Evolutionary conservation across 192 early-diverging fungal species (phyloP), one percentile per base, ranked within the genome.

Genomic region (Rhizophagus clarus): DNA sequence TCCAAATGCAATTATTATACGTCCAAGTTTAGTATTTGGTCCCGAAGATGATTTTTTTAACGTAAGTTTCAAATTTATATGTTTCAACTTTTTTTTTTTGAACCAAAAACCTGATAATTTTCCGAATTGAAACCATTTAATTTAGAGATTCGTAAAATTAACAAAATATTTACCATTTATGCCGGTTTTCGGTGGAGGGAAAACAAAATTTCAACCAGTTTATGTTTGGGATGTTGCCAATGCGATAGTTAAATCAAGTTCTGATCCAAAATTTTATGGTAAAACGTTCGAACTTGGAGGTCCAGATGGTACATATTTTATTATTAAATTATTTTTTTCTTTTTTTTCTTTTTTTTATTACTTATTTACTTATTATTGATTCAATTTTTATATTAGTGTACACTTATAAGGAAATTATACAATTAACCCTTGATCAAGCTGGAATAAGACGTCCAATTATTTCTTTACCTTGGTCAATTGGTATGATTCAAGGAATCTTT

Each of bases 21-120:
- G 83, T n/a, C 83, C 83, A 26, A 84, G 83, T 69, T 26, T 84
- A 14, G 78, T 84, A 81, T 84, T 84, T 72, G 83, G 83, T 15
- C 68, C 66, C 0, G 83, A 84, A 67, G 83, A 84, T 72, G 79
- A 84, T 67, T 84, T 84, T 64, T 84, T 84, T 69, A 83, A 83
- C 49, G 77, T 79, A 14, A 63, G 61, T 61, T 28, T 11, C 5
- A 64, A n/a, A n/a, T n/a, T n/a, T n/a, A n/a, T n/a, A n/a, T n/a
- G 7, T 69, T 37, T 37, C 8, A 56, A 1, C n/a, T n/a, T n/a
- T n/a, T n/a, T n/a, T n/a, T n/a, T n/a, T n/a, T n/a, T n/a, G n/a
- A n/a, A n/a, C n/a, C n/a, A n/a, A n/a, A n/a, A n/a, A n/a, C n/a
- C n/a, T n/a, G n/a, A n/a, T n/a, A n/a, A n/a, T n/a, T n/a, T n/a